Conservation (phyloP, 257 asterid species). For the Solanum dulcamara region DNA sequence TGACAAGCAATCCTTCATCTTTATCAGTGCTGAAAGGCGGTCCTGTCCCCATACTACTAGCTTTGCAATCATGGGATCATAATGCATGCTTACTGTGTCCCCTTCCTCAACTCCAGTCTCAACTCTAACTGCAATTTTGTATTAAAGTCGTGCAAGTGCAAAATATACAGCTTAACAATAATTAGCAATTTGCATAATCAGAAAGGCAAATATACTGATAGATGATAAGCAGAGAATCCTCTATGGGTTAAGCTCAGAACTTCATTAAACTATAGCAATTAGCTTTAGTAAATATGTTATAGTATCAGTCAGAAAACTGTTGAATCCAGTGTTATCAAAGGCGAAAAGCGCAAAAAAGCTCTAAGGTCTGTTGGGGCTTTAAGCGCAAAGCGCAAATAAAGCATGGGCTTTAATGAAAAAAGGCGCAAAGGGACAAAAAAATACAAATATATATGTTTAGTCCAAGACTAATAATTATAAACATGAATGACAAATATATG, state of each 20-base stretch:
- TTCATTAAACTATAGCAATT: background rate
- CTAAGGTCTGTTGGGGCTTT: too few species aligned
- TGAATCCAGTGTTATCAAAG: too few species aligned
- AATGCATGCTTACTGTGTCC: conserved; percentile 95
- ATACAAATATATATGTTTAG: too few species aligned
- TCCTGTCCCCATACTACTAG: conserved; percentile 98
- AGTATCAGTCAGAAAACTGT: background rate
- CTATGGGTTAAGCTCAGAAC: background rate
- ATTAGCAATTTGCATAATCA: background rate
- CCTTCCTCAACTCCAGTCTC: conserved; percentile 99
- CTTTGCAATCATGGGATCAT: conserved; percentile 99
- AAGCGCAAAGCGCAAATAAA: too few species aligned
- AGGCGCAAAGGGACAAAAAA: too few species aligned
- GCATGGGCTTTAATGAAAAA: too few species aligned
- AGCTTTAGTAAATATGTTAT: background rate
- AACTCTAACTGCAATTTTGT: conserved; percentile 63
- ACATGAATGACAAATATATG: too few species aligned
- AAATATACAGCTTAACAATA: background rate
- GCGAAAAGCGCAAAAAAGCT: too few species aligned
- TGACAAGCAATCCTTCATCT: conserved; percentile 78
- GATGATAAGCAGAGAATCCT: background rate
- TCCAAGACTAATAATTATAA: too few species aligned
- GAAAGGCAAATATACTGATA: background rate
- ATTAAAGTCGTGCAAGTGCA: conserved; percentile 20
- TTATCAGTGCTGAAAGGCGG: conserved; percentile 64